Evolutionary conservation across 2,329 filamentous ascomycete genomes (phyloP), one percentile per base, ranked within the genome.

Genomic region (Lachnellula hyalina): DNA sequence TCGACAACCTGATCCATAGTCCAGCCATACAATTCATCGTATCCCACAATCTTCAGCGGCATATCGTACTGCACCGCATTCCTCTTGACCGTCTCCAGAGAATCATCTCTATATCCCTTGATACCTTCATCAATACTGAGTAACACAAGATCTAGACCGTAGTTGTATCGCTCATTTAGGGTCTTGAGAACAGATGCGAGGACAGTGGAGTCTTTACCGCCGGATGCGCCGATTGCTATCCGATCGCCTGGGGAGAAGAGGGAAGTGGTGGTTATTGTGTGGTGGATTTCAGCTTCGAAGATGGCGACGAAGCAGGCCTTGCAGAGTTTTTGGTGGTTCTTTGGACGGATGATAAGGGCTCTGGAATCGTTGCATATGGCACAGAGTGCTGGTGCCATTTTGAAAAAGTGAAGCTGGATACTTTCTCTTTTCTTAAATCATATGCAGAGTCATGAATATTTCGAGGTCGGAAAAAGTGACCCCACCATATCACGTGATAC

Each of bases 1-100:
- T 92, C 89, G 4, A 99, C 95, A 9, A 99, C 94, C 68, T 97
- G 90, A 68, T 99, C 94, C 94, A 99, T 99, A 1, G 92, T 96
- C 94, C 94, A 99, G 8, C 93, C 94, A 70, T 99, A 99, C 9
- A 99, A 77, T 67, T 96, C 89, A 52, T 86, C 87, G 67, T 99
- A 99, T 49, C 93, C 91, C 49, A 99, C 84, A 53, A 99, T 96
- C 64, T 90, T 89, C 48, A 99, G 75, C 0, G 89, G 84, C 87
- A 99, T 95, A 1, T 87, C 84, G 73, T 97, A 96, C 71, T 97
- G 91, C 12, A 82, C 71, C 0, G 92, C 89, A 71, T 99, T 97
- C 56, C 93, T 80, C 78, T 96, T 96, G 46, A 99, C 94, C 0
- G 94, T 97, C 73, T 97, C 92, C 17, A 99, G 76, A 48, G 89